Evolutionary conservation across 441 rosid genomes (phyloP), one percentile per base, ranked within the genome.

Genomic region (Biscutella laevigata): DNA sequence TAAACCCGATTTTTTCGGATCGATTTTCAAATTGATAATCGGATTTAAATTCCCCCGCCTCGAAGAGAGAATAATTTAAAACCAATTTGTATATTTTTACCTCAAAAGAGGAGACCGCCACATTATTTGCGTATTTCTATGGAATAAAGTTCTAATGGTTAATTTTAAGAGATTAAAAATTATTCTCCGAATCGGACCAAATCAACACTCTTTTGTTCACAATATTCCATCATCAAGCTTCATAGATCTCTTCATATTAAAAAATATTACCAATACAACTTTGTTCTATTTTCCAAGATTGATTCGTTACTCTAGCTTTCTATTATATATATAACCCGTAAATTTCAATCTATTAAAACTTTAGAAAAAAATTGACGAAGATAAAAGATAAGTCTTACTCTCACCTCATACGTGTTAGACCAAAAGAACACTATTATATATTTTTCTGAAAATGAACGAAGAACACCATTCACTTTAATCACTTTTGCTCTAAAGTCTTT

Each of bases 61-160:
- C n/a, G n/a, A n/a, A n/a, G 24, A 22, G 42, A 39, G 25, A 45
- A 1, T 46, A 44, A 46, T 12, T 32, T 12, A 17, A 24, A 24
- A 53, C 46, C 50, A 46, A 46, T 46, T 12, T 32, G 45, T 24
- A 48, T 11, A 26, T 35, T 41, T 12, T 22, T 36, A 58, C 65
- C 55, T 66, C 65, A 65, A 65, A 65, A 65, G 70, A 51, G 64
- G 60, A 66, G 65, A 58, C 64, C 64, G 64, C 64, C 49, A 65
- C 49, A 58, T 19, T 51, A 5, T 50, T 65, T n/a, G 42, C 69
- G 48, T 12, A 58, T 52, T 37, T 51, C 43, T 42, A 58, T 52
- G 53, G 12, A 22, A 13, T 4, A 51, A 12, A 25, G 9, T 11
- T 36, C 3, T 48, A 33, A n/a, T n/a, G n/a, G n/a, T n/a, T n/a